phyloP scores from a whole-genome alignment of 805 yeast genomes.

The Yarrowia sp. region DNA sequence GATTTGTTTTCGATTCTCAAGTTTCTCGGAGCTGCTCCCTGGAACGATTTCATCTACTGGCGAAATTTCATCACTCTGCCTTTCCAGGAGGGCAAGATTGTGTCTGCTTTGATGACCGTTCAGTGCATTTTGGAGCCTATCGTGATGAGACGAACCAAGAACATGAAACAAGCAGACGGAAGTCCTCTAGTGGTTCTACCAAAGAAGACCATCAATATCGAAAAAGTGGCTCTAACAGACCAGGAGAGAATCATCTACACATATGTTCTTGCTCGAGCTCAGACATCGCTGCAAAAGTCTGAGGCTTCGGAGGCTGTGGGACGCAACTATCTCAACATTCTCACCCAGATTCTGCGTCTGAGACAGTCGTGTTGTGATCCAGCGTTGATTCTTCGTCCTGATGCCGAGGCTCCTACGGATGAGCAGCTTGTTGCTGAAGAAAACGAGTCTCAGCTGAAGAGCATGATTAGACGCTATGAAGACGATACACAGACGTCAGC shows the following conservation, averaged over 20 bases:
- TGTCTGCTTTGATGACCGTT: slow-evolving; percentile 81
- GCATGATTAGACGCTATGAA: not conserved
- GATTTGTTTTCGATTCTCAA: slow-evolving; percentile 81
- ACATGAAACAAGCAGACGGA: slow-evolving; percentile 78
- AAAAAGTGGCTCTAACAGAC: slow-evolving; percentile 69
- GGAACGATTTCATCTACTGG: slow-evolving; percentile 89
- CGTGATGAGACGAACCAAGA: slow-evolving; percentile 81
- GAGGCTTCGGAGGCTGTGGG: slow-evolving; percentile 50
- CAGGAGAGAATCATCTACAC: slow-evolving; percentile 71
- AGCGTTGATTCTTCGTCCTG: slow-evolving; percentile 60
- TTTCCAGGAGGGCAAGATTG: slow-evolving; percentile 73
- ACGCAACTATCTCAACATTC: slow-evolving; percentile 74
- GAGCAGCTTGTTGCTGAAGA: slow-evolving; percentile 41
- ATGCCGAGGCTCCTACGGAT: slow-evolving; percentile 37
- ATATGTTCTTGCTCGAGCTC: slow-evolving; percentile 72
- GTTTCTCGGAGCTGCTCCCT: slow-evolving; percentile 82
- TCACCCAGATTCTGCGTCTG: slow-evolving; percentile 81
- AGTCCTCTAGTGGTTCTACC: slow-evolving; percentile 78
- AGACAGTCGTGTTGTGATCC: slow-evolving; percentile 91
- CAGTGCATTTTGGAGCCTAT: slow-evolving; percentile 85
- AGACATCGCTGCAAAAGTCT: slow-evolving; percentile 50
- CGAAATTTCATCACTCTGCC: slow-evolving; percentile 83
- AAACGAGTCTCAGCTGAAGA: slow-evolving; percentile 16
- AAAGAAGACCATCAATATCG: slow-evolving; percentile 71
- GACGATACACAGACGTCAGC: slow-evolving; percentile 8